Percentiles rank a stretch among this genome's conserved stretches.
Evolutionary conservation across 176 grass and related monocot species (phyloP).

Genomic region (Stipa capillata): DNA sequence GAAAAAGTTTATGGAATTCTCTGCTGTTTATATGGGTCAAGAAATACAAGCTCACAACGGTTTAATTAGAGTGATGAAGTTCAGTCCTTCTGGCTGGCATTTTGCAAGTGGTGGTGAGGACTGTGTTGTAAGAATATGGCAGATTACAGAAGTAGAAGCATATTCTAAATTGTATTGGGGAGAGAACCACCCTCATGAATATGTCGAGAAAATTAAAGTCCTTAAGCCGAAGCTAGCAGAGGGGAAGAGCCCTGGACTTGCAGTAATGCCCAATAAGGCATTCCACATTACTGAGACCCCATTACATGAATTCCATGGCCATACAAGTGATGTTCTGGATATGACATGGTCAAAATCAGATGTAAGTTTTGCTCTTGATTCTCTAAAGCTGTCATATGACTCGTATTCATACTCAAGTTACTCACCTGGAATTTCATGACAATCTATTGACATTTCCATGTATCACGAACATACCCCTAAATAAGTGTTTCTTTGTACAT

Average conservation of each 20-base stretch:
- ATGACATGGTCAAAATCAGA: slow-evolving; percentile 80
- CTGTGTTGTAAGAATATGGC: slow-evolving; percentile 62
- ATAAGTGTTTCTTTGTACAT: not conserved
- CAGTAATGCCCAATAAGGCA: slow-evolving; percentile 50
- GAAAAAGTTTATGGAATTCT: slow-evolving; percentile 68
- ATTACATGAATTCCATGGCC: slow-evolving; percentile 65
- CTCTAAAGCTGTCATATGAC: not conserved
- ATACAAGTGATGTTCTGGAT: slow-evolving; percentile 72
- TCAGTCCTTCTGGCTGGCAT: slow-evolving; percentile 78
- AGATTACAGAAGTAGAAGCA: slow-evolving; percentile 65
- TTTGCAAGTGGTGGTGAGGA: slow-evolving; percentile 87
- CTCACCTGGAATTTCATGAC: not conserved
- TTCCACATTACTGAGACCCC: slow-evolving; percentile 67
- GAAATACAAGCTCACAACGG: slow-evolving; percentile 91
- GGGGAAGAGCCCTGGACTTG: slow-evolving; percentile 25
- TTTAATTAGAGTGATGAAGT: slow-evolving; percentile 74
- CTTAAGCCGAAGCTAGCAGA: slow-evolving; percentile 32
- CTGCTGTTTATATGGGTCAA: slow-evolving; percentile 69
- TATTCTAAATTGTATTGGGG: slow-evolving; percentile 25
- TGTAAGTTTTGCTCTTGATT: slow-evolving; percentile 39
- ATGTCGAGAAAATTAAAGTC: slow-evolving; percentile 31
- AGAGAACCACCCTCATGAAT: slow-evolving; percentile 20
- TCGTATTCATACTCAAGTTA: not conserved
- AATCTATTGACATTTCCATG: not conserved
- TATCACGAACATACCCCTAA: not conserved